Evolutionary conservation across 2,329 filamentous ascomycete genomes (phyloP).

Genomic region (Teratosphaeria epicoccoides): DNA sequence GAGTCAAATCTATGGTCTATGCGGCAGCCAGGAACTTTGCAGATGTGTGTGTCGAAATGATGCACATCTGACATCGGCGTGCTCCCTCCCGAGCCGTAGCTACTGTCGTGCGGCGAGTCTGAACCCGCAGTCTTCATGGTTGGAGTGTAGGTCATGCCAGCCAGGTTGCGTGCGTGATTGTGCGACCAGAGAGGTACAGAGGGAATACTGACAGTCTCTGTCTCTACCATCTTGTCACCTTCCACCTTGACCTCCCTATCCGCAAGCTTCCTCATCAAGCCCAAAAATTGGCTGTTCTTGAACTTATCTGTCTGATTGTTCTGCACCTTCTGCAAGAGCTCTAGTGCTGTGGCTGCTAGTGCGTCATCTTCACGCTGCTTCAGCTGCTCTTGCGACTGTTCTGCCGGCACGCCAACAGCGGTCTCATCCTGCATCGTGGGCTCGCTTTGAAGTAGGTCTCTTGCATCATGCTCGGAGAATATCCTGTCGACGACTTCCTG

Average conservation of each 20-base stretch:
- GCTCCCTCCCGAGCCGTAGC: slow-evolving; percentile 9
- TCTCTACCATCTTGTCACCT: slow-evolving; percentile 56
- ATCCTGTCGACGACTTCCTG: not conserved
- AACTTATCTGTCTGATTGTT: slow-evolving; percentile 65
- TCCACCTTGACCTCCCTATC: slow-evolving; percentile 62
- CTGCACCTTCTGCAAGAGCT: slow-evolving; percentile 58
- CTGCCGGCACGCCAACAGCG: not conserved
- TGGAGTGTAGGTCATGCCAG: not conserved
- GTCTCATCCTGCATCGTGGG: not conserved
- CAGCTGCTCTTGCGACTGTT: slow-evolving; percentile 2
- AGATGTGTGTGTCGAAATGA: slow-evolving; percentile 11
- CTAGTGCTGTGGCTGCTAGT: slow-evolving; percentile 59
- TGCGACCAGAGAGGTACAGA: slow-evolving; percentile 7
- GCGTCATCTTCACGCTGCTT: slow-evolving; percentile 47
- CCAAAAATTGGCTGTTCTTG: slow-evolving; percentile 64
- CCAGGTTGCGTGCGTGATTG: slow-evolving; percentile 2
- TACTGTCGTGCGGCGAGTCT: slow-evolving; percentile 10
- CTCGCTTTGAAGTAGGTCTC: not conserved
- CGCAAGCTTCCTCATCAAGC: slow-evolving; percentile 64
- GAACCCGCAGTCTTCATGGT: not conserved
- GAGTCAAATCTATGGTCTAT: slow-evolving; percentile 23
- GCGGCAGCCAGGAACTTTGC: slow-evolving; percentile 5
- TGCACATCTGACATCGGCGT: slow-evolving; percentile 8
- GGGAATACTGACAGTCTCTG: slow-evolving; percentile 23
- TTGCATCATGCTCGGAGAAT: not conserved